Evolutionary conservation across 257 asterid genomes (phyloP).

Genomic region (Nicotiana tomentosiformis): DNA sequence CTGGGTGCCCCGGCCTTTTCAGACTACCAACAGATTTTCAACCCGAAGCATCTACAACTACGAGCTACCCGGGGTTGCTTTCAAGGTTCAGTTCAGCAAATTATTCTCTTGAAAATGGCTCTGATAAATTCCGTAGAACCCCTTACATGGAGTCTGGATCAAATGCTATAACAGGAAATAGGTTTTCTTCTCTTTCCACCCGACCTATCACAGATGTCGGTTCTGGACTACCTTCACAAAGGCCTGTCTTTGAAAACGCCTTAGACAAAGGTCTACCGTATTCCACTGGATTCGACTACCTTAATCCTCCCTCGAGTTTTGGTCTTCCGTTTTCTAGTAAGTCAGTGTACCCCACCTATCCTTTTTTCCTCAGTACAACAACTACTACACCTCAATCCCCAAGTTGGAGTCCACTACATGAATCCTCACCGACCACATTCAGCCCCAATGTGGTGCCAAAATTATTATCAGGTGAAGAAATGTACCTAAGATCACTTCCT

Average conservation of each 20-base stretch:
- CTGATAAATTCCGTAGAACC: constrained; percentile 17
- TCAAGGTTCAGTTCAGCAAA: constrained; percentile 16
- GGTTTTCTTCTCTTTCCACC: constrained; percentile 17
- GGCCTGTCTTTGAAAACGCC: constrained; percentile 28
- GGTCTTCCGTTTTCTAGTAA: constrained; percentile 20
- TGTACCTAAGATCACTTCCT: constrained; percentile 29
- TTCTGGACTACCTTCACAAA: constrained; percentile 15
- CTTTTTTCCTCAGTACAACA: constrained; percentile 16
- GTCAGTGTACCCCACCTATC: constrained; percentile 19
- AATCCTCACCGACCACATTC: neutral
- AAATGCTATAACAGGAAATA: constrained; percentile 20
- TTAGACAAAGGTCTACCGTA: constrained; percentile 21
- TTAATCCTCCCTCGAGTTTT: constrained; percentile 23
- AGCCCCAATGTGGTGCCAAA: constrained; percentile 26
- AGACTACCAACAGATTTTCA: constrained; percentile 66
- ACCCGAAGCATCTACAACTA: constrained; percentile 23
- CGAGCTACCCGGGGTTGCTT: constrained; percentile 7
- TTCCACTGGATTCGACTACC: constrained; percentile 15
- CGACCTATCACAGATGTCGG: constrained; percentile 21
- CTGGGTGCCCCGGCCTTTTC: constrained; percentile 48
- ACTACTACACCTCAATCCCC: neutral
- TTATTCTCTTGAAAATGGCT: constrained; percentile 23
- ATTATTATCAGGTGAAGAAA: constrained; percentile 23
- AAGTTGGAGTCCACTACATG: neutral
- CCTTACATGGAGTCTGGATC: constrained; percentile 28